Evolutionary conservation across 441 rosid species (phyloP), one percentile per base, ranked within the genome.

Genomic region (Populus hybrid): DNA sequence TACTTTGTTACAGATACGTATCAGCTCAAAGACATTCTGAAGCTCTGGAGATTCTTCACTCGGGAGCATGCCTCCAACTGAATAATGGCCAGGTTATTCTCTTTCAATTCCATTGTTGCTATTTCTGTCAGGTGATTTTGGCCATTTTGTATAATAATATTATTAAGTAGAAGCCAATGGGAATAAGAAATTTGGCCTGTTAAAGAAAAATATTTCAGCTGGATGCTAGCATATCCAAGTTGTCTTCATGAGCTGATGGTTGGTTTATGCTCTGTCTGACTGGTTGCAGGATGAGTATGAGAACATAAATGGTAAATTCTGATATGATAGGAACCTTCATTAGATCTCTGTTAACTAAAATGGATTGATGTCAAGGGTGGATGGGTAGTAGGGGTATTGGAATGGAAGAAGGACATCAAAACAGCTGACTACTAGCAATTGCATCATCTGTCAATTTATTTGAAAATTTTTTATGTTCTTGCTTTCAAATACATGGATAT

Each of bases 11-110:
- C 86, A 96, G 98, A 82, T 96, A 96, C 74, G 82, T 85, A 40
- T 76, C 93, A 57, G 91, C 95, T 75, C 91, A 92, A 85, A 89
- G 99, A 81, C 89, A 68, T 86, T 81, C 93, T 5, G 98, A 96
- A 83, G 97, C 99, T 82, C 83, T 90, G 81, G 95, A 92, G 82
- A 73, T 96, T 68, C 87, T 96, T 76, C 88, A 88, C 66, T 86
- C 98, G 23, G 98, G 99, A 66, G 89, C 98, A 6, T 91, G 93
- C 82, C 84, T 94, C 75, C 98, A 96, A 71, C 86, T 96, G 84
- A 82, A 89, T 70, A 84, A 88, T 35, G 86, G 85, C 80, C 90
- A 94, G 98, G 99, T 95, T 82, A 77, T 83, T 74, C 30, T 7
- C 77, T 70, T 83, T 79, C 67, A 46, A 40, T 26, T 73, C n/a